These are phyloP conservation scores for Dictyophora rubrovolvata DNA, from an alignment of 768 basidiomycete genomes.

Conservation along the genomic window DNA sequence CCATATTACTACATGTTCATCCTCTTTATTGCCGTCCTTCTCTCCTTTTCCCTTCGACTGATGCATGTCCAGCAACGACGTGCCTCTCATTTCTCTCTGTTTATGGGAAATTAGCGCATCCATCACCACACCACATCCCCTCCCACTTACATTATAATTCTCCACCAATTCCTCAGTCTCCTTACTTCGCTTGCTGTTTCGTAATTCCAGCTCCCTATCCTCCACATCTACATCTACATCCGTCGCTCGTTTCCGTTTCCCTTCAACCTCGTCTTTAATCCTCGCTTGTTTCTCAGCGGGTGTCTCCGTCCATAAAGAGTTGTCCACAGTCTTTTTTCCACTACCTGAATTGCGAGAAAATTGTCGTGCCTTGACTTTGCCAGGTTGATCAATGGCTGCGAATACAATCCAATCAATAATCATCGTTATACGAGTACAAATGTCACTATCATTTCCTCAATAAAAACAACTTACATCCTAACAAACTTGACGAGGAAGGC, in stretches of 20 bases:
- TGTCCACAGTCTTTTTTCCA: slow-evolving; percentile 35
- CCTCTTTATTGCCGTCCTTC: slow-evolving; percentile 28
- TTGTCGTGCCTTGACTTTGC: slow-evolving; percentile 69
- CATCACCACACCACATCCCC: no score
- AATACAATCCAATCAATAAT: background rate
- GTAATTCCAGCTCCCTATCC: slow-evolving; percentile 30
- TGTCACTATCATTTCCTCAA: background rate
- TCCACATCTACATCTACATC: slow-evolving; percentile 27
- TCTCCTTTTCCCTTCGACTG: slow-evolving; percentile 17
- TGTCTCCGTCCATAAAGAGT: slow-evolving; percentile 92
- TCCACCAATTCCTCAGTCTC: slow-evolving; percentile 73
- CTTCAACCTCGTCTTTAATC: slow-evolving; percentile 88
- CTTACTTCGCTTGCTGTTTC: slow-evolving; percentile 44
- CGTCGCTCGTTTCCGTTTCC: slow-evolving; percentile 66
- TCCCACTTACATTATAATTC: slow-evolving; percentile 64
- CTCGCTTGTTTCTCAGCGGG: slow-evolving; percentile 87
- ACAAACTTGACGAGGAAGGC: slow-evolving; percentile 69
- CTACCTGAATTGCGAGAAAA: slow-evolving; percentile 49
- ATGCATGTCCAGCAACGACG: slow-evolving; percentile 49
- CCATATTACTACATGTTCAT: slow-evolving; percentile 70
- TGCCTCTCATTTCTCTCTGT: slow-evolving; percentile 32
- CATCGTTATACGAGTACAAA: background rate
- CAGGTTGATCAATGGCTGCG: slow-evolving; percentile 68
- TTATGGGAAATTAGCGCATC: slow-evolving; percentile 10
- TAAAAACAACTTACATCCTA: slow-evolving; percentile 49